Evolutionary conservation across 495 filamentous ascomycete genomes (phyloP), one percentile per base, ranked within the genome.

Genomic region (Trichoderma erinaceum): DNA sequence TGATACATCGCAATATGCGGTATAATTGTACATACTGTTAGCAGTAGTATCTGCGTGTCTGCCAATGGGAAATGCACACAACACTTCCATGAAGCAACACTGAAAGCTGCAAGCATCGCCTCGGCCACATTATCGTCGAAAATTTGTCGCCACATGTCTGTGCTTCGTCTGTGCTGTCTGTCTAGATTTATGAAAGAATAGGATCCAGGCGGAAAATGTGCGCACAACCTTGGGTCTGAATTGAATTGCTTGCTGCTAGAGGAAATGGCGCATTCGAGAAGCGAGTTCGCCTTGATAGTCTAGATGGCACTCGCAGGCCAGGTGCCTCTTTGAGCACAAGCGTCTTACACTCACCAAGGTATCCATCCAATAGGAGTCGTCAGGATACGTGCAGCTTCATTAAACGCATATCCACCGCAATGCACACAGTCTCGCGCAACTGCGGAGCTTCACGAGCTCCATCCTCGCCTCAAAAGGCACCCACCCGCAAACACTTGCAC

Each of bases 221-320:
- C 27, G 12, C 25, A 32, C 56, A 18, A 58, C 7, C 44, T 48
- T 48, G n/a, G 44, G 44, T 48, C 44, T 48, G 21, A 25, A 27
- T 27, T 61, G 27, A 29, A 29, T 29, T 29, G 29, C 29, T 4
- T 32, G 2, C 7, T 12, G 11, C 29, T 61, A 13, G 56, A 61
- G 35, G 56, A 61, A 61, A 61, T 29, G 56, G 56, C 56, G 56
- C 56, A 61, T 61, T 61, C 56, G 56, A 61, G 56, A 61, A 61
- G 56, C 56, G 56, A 61, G 56, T 61, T 61, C 56, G 16, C 29
- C 27, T 10, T 61, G 18, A 25, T 48, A 8, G n/a, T 4, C 27
- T 10, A 32, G 18, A 25, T 48, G 1, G n/a, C 13, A 18, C 13
- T 48, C 44, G 12, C 44, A 48, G 15, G 15, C n/a, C 4, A 12